Conservation (phyloP, 805 yeast species). For the Candida quercuum region DNA sequence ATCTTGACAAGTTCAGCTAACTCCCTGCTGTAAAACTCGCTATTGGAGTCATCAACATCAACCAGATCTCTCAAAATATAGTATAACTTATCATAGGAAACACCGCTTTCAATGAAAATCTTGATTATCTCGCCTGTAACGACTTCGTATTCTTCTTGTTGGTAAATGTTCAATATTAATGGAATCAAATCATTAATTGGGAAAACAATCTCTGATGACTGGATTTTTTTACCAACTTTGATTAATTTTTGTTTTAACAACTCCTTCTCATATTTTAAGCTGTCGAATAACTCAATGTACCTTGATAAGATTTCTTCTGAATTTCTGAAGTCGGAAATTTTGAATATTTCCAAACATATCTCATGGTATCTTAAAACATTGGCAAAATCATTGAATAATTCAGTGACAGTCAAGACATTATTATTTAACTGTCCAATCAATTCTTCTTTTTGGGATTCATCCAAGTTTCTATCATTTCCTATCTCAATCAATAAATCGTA, state of each 20-base stretch:
- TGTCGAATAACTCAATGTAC: conserved; percentile 69
- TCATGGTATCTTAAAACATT: conserved; percentile 86
- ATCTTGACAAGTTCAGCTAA: conserved; percentile 57
- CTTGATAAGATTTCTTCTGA: conserved; percentile 75
- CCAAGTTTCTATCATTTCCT: conserved; percentile 45
- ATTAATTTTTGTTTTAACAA: conserved; percentile 23
- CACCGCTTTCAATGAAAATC: conserved; percentile 58
- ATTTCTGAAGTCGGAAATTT: conserved; percentile 80
- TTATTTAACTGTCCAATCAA: conserved; percentile 53
- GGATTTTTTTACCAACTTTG: conserved; percentile 56
- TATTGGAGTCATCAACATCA: conserved; percentile 52
- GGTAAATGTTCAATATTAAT: conserved; percentile 51
- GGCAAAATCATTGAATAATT: conserved; percentile 78
- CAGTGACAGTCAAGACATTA: conserved; percentile 65
- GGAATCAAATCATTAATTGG: conserved; percentile 71
- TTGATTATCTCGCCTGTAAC: conserved; percentile 52
- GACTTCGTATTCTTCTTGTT: conserved; percentile 32
- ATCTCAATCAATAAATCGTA: conserved; percentile 42
- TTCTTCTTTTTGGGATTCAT: conserved; percentile 41
- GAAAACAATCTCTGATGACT: conserved; percentile 70
- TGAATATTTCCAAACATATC: conserved; percentile 70
- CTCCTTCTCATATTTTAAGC: conserved; percentile 14
- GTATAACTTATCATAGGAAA: conserved; percentile 59
- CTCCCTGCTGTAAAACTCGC: conserved; percentile 47
- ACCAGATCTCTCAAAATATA: conserved; percentile 57